A percentile compares a stretch with the other conserved stretches of the same genome.
phyloP scores from a whole-genome alignment of 1,284 basidiomycete genomes.

The Mrakiaceae sp. region DNA sequence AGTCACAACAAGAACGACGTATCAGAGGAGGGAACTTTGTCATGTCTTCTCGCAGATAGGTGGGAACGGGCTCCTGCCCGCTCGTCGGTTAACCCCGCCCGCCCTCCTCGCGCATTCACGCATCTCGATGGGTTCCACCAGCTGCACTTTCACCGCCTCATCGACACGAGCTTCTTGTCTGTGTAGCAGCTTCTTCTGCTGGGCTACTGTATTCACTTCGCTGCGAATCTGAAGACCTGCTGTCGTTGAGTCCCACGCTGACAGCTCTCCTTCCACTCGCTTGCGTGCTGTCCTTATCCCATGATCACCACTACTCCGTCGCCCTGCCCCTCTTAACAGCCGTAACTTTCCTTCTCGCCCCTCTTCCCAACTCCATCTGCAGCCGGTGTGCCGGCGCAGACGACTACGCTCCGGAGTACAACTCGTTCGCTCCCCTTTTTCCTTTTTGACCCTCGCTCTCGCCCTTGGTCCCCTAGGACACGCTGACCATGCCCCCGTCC shows the following conservation, averaged over 20 bases:
- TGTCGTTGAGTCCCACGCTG: background rate
- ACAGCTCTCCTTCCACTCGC: background rate
- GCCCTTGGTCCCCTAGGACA: constrained; percentile 12
- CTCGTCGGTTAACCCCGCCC: too few species aligned
- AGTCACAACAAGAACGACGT: too few species aligned
- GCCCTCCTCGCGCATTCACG: too few species aligned
- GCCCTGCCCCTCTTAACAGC: constrained; percentile 42
- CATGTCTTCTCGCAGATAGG: too few species aligned
- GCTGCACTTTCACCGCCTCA: background rate
- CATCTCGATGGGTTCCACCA: too few species aligned
- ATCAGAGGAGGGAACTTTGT: too few species aligned
- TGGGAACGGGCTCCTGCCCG: too few species aligned
- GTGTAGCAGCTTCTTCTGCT: too few species aligned
- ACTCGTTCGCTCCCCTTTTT: constrained; percentile 27
- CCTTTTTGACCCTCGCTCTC: background rate
- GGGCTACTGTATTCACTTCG: too few species aligned
- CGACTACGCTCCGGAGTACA: constrained; percentile 44
- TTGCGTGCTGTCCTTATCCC: background rate
- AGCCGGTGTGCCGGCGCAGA: constrained; percentile 41
- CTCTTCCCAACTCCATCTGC: constrained; percentile 79
- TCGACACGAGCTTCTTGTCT: background rate
- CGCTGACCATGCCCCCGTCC: background rate
- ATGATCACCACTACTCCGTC: background rate
- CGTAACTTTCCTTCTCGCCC: constrained; percentile 86
- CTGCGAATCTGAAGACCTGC: too few species aligned